phyloP scores from a whole-genome alignment of 1,284 basidiomycete species.

The Cryptococcus sp. region DNA sequence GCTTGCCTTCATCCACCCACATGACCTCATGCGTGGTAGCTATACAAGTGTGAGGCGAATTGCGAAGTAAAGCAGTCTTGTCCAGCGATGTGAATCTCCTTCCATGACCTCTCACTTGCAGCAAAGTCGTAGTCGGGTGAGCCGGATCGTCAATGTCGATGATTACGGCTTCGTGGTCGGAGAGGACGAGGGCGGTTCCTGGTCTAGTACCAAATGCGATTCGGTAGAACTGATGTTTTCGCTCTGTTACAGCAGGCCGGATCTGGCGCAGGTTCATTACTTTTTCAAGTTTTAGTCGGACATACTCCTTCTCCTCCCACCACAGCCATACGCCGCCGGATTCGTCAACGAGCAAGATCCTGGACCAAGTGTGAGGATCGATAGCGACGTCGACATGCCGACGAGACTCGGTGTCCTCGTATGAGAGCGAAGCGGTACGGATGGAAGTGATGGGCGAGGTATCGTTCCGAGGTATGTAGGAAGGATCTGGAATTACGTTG shows the following conservation, averaged over 20 bases:
- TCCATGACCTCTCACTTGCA: conserved; percentile 16
- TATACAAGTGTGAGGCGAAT: conserved; percentile 20
- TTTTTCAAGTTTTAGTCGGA: conserved; percentile 13
- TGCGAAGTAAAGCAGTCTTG: conserved; percentile 23
- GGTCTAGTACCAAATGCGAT: conserved; percentile 37
- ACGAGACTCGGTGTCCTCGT: conserved; percentile 31
- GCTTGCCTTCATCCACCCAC: conserved; percentile 38
- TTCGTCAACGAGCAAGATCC: conserved; percentile 40
- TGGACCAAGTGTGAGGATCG: conserved; percentile 29
- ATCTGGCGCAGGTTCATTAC: conserved; percentile 29
- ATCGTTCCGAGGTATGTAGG: conserved; percentile 15
- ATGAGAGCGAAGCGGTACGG: conserved; percentile 6
- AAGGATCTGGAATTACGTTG: conserved; percentile 24
- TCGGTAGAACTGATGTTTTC: conserved; percentile 31
- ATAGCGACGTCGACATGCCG: conserved; percentile 38
- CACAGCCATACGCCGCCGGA: conserved; percentile 44
- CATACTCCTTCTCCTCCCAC: conserved; percentile 31
- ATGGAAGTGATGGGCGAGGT: conserved; percentile 10
- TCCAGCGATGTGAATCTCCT: conserved; percentile 35
- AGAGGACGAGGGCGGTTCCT: conserved; percentile 37
- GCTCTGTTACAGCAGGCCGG: conserved; percentile 12
- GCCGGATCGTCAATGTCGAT: conserved; percentile 29
- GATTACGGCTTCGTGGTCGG: conserved; percentile 14
- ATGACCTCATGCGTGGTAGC: conserved; percentile 36
- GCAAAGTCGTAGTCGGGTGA: conserved; percentile 14